Conservation (phyloP, 2,329 filamentous ascomycete species). For the Pseudofabraea citricarpa region DNA sequence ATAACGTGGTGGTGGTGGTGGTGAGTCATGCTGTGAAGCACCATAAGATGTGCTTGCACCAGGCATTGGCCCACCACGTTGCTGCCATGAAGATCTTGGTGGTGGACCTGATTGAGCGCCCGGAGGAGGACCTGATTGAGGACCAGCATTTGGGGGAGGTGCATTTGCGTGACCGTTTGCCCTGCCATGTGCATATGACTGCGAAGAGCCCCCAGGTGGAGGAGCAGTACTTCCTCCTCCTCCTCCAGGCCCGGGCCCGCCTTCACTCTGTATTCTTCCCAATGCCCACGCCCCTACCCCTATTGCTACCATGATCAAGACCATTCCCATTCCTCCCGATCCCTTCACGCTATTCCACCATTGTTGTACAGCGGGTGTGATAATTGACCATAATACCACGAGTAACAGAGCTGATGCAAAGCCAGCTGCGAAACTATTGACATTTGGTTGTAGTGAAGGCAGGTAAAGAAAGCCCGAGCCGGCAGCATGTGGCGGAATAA, state of each 20-base stretch:
- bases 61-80: too few species aligned
- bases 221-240: constrained; percentile 14
- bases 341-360: constrained; percentile 71
- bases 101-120: constrained; percentile 1
- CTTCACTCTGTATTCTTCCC: constrained; percentile 57
- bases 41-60: too few species aligned
- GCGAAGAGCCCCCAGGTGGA: constrained; percentile 8
- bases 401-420: constrained; percentile 71
- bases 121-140: constrained; percentile 20
- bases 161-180: constrained; percentile 18
- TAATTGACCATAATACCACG: constrained; percentile 66
- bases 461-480: constrained; percentile 90
- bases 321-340: constrained; percentile 67
- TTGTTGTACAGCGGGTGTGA: constrained; percentile 67
- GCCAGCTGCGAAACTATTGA: constrained; percentile 88
- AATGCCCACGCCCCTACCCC: constrained; percentile 75
- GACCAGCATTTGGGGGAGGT: constrained; percentile 12
- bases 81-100: constrained; percentile 20
- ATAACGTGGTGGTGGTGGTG: constrained; percentile 17
- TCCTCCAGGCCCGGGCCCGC: constrained; percentile 29
- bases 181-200: constrained; percentile 12
- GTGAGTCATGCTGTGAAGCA: not conserved
- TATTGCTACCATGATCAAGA: constrained; percentile 67
- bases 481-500: constrained; percentile 87
- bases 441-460: constrained; percentile 79